Evolutionary conservation across 164 flowering plant genomes (phyloP).

Genomic region (Houttuynia cordata): DNA sequence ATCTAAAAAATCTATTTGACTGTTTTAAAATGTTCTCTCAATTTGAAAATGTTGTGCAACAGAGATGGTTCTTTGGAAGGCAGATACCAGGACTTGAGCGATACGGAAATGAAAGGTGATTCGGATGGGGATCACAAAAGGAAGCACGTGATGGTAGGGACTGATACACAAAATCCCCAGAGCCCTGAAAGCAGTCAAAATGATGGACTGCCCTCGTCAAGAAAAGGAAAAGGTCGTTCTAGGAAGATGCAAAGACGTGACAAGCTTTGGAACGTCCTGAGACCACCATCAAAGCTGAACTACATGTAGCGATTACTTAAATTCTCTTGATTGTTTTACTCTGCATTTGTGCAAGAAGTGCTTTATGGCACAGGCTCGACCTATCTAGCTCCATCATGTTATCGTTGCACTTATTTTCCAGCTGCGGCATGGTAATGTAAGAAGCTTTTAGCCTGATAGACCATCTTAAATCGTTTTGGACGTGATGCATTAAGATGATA

Average conservation of each 20-base stretch:
- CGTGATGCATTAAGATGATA: too few species aligned
- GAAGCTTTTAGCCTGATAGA: too few species aligned
- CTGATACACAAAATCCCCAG: conserved; percentile 32
- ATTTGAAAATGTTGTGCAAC: conserved; percentile 3
- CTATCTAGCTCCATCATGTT: too few species aligned
- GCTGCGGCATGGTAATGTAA: too few species aligned
- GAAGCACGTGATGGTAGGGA: conserved; percentile 29
- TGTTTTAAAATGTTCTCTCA: background rate
- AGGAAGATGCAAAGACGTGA: conserved; percentile 39
- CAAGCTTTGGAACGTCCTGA: conserved; percentile 57
- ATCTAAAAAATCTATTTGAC: background rate
- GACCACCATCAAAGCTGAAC: conserved; percentile 39
- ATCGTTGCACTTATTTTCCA: too few species aligned
- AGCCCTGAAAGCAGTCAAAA: conserved; percentile 15
- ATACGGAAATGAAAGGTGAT: conserved; percentile 12
- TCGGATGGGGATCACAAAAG: conserved; percentile 43
- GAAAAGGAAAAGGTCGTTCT: conserved; percentile 20
- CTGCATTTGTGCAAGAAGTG: too few species aligned
- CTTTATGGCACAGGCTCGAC: too few species aligned
- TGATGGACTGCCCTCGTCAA: conserved; percentile 20
- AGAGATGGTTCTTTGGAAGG: conserved; percentile 31
- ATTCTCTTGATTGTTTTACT: too few species aligned
- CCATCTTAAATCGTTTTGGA: too few species aligned
- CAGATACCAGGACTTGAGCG: conserved; percentile 15
- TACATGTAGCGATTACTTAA: too few species aligned